Evolutionary conservation across 352 stramenopile genomes (phyloP).

Genomic region (Phytopythium vexans): DNA sequence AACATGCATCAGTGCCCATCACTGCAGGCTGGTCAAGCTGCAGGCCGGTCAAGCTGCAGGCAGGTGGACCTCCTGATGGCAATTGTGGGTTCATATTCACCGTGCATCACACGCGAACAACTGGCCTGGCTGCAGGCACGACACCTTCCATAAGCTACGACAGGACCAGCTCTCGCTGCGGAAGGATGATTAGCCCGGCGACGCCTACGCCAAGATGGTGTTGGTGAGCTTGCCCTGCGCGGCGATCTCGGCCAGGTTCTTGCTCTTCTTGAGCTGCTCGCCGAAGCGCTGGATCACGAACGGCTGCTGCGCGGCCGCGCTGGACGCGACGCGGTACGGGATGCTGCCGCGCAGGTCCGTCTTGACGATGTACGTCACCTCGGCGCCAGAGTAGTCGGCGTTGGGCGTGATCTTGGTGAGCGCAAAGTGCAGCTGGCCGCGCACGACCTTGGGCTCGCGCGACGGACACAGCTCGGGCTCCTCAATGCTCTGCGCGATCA

Average conservation of each 20-base stretch:
- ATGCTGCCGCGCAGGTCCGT: conserved; percentile 73
- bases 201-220: conserved; percentile 18
- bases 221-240: conserved; percentile 46
- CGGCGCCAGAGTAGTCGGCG: conserved; percentile 43
- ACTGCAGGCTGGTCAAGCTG: too few relatives aligned
- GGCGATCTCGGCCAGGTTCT: conserved; percentile 24
- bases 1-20: too few relatives aligned
- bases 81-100: too few relatives aligned
- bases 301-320: conserved; percentile 58
- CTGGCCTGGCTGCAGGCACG: too few relatives aligned
- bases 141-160: too few relatives aligned
- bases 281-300: conserved; percentile 55
- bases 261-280: conserved; percentile 54
- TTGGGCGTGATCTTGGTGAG: conserved; percentile 69
- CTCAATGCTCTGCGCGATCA: conserved; percentile 68
- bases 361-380: conserved; percentile 69
- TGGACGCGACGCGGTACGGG: conserved; percentile 53
- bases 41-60: too few relatives aligned
- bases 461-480: conserved; percentile 44
- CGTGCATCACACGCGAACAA: too few relatives aligned
- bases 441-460: conserved; percentile 69
- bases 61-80: too few relatives aligned
- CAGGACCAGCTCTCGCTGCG: too few relatives aligned
- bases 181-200: too few relatives aligned
- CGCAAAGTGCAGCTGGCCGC: conserved; percentile 57